Evolutionary conservation across 108 stramenopile genomes (phyloP).

Genomic region (Aurantiochytrium sp.): DNA sequence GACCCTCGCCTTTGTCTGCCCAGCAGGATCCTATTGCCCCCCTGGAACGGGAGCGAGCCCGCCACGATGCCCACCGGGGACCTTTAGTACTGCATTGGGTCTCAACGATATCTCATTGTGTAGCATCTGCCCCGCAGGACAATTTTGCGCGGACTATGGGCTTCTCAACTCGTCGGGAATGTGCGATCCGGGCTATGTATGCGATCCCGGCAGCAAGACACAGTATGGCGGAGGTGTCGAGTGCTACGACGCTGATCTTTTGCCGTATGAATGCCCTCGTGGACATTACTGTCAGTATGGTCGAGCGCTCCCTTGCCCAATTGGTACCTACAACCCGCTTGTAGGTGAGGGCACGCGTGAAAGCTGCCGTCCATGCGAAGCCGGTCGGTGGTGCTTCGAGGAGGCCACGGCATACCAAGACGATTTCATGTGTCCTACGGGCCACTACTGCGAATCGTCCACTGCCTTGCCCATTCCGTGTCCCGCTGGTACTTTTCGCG

Average conservation of each 20-base stretch:
- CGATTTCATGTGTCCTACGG: slow-evolving; percentile 3
- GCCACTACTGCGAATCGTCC: not conserved
- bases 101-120: not conserved
- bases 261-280: slow-evolving; percentile 22
- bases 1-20: slow-evolving; percentile 9
- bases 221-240: slow-evolving; percentile 19
- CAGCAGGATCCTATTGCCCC: slow-evolving; percentile 44
- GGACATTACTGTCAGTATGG: slow-evolving; percentile 45
- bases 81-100: not conserved
- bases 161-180: not conserved
- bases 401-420: not conserved
- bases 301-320: not conserved
- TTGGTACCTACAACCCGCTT: slow-evolving; percentile 20
- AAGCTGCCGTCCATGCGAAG: not conserved
- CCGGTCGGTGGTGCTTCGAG: slow-evolving; percentile 16
- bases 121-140: not conserved
- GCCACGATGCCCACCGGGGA: slow-evolving; percentile 4
- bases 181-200: slow-evolving; percentile 22
- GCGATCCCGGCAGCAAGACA: not conserved
- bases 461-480: not conserved
- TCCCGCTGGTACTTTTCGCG: slow-evolving; percentile 10
- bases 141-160: slow-evolving; percentile 17
- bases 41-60: slow-evolving; percentile 16
- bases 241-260: slow-evolving; percentile 14
- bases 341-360: not conserved